Evolutionary conservation across 805 yeast genomes (phyloP).

Genomic region (Debaryomyces castellii): DNA sequence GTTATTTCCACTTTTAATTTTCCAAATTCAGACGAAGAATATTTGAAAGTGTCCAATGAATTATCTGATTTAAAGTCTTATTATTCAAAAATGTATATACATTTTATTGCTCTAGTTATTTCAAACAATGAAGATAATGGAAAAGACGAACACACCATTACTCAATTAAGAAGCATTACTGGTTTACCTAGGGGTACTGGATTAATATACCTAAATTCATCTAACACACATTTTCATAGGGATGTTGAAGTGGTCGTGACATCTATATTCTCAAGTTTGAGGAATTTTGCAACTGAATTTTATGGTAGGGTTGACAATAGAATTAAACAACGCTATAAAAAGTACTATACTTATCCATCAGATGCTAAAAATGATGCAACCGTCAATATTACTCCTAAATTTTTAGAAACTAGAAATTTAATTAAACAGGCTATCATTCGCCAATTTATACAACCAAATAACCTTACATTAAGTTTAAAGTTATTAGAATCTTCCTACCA

Average conservation of each 20-base stretch:
- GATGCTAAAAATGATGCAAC: conserved; percentile 21
- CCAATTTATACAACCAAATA: conserved; percentile 32
- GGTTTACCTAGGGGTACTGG: conserved; percentile 32
- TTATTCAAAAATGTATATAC: conserved; percentile 11
- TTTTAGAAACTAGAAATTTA: conserved; percentile 37
- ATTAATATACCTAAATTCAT: conserved; percentile 21
- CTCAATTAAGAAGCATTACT: conserved; percentile 24
- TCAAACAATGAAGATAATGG: conserved; percentile 12
- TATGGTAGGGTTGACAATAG: conserved; percentile 30
- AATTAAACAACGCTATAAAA: conserved; percentile 33
- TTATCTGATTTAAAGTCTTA: conserved; percentile 15
- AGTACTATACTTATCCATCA: conserved; percentile 37
- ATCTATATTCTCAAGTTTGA: conserved; percentile 29
- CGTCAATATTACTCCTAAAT: conserved; percentile 33
- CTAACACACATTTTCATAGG: conserved; percentile 13
- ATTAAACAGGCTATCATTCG: conserved; percentile 35
- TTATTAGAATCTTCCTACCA: conserved; percentile 35
- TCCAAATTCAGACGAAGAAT: conserved; percentile 12
- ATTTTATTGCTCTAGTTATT: conserved; percentile 24
- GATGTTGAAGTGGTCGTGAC: conserved; percentile 33
- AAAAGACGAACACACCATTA: conserved; percentile 21
- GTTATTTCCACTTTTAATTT: conserved; percentile 20
- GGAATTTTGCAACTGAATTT: conserved; percentile 29
- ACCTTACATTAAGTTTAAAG: conserved; percentile 28
- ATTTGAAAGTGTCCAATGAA: conserved; percentile 11